Evolutionary conservation across 2,329 filamentous ascomycete species (phyloP), one percentile per base, ranked within the genome.

Genomic region (Ophiocordyceps camponoti-rufipedis): DNA sequence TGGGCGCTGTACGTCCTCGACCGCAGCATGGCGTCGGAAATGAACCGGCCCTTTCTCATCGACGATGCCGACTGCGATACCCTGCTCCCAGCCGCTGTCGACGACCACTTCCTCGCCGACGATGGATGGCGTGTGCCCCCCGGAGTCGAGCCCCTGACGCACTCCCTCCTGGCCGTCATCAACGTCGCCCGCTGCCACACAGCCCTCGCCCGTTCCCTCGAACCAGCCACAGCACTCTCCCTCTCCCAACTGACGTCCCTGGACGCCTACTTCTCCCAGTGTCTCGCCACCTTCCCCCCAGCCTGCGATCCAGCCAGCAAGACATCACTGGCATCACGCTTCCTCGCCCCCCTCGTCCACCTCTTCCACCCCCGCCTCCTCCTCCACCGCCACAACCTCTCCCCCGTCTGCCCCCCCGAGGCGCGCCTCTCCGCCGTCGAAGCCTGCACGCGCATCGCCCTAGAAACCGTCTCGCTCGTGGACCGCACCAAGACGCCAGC

Each of bases 1-100:
- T 98, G 91, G 87, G 78, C 85, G 13, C 76, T 94, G 47, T 96
- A 96, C 62, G 77, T 86, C 41, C 78, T 88, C 65, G 91, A 98
- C 63, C 78, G 87, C 50, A 73, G 84, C 28, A 66, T 93, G 44
- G 80, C 86, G 0, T 68, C 94, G 12, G 88, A 94, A 57, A 70
- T 87, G 32, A 84, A 85, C 9, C 78, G 82, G 44, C 86, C 89
- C 0, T 75, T 84, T 46, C 64, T 88, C 51, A 94, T 96, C 56
- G 74, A 88, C 56, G 89, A 96, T 54, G 73, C 77, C 31, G 89
- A 96, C 60, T 94, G 86, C 65, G 85, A 95, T 52, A 80, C 88
- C 7, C 70, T 75, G 19, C 73, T 94, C 28, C 89, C 89, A 0
- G 80, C 80, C 23, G 75, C 82, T 1, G 74, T 87, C 23, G 85